Percentiles rank a stretch among this genome's conserved stretches.
Evolutionary conservation across 495 filamentous ascomycete species (phyloP).

Genomic region (Lasiosphaeria miniovina): DNA sequence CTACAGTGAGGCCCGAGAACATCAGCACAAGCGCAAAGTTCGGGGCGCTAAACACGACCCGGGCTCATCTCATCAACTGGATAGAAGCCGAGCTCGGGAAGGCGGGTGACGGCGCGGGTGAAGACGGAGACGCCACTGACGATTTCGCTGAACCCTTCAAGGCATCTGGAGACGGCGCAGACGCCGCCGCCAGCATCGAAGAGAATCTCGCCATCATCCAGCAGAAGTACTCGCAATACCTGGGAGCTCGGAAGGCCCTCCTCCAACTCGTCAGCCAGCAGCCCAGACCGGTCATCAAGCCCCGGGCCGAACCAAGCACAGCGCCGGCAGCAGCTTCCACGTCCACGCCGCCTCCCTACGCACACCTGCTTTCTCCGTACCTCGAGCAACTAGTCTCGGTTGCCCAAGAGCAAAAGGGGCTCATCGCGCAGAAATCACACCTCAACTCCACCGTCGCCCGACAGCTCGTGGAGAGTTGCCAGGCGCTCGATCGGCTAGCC

Average conservation of each 20-base stretch:
- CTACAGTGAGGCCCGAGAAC: slow-evolving; percentile 25
- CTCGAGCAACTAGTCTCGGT: slow-evolving; percentile 53
- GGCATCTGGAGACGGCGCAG: neutral
- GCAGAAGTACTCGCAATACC: slow-evolving; percentile 47
- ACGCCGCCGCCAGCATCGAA: slow-evolving; percentile 38
- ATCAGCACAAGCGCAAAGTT: slow-evolving; percentile 37
- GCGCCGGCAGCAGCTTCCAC: slow-evolving; percentile 19
- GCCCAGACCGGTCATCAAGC: slow-evolving; percentile 34
- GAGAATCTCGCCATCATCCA: slow-evolving; percentile 49
- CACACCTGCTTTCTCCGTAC: slow-evolving; percentile 52
- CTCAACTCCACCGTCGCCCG: slow-evolving; percentile 55
- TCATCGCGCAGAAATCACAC: slow-evolving; percentile 64
- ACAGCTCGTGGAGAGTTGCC: slow-evolving; percentile 56
- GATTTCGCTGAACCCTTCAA: neutral
- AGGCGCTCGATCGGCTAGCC: slow-evolving; percentile 55
- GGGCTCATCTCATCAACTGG: slow-evolving; percentile 68
- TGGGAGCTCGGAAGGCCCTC: slow-evolving; percentile 44
- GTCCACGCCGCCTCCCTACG: slow-evolving; percentile 12
- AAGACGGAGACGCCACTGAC: slow-evolving; percentile 26
- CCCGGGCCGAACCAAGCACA: slow-evolving; percentile 16
- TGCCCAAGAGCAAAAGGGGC: slow-evolving; percentile 58
- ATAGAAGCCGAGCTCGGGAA: slow-evolving; percentile 64
- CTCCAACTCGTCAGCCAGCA: slow-evolving; percentile 31
- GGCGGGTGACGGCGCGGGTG: slow-evolving; percentile 47
- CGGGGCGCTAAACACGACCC: slow-evolving; percentile 51